phyloP scores from a whole-genome alignment of 2,329 filamentous ascomycete genomes.

The Beauveria sp. region DNA sequence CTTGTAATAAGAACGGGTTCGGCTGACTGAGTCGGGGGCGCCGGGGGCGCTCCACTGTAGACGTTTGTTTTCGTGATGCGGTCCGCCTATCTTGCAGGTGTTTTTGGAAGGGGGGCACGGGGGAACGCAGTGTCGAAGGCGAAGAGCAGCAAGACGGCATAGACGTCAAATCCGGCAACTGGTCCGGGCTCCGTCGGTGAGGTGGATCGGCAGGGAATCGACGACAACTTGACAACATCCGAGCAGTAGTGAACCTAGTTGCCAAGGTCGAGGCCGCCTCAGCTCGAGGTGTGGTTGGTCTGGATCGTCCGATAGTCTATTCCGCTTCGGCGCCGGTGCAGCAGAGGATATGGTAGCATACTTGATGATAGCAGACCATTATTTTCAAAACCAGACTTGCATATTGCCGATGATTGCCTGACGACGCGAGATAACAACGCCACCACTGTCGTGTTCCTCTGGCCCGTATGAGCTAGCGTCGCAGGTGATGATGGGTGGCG shows the following conservation, averaged over 20 bases:
- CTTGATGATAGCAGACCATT: background rate
- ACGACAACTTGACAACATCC: background rate
- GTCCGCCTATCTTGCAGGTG: constrained; percentile 48
- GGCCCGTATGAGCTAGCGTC: background rate
- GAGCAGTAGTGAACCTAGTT: background rate
- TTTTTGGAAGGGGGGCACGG: constrained; percentile 44
- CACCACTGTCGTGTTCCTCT: background rate
- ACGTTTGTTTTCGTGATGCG: constrained; percentile 49
- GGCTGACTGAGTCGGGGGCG: constrained; percentile 7
- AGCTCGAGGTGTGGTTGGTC: background rate
- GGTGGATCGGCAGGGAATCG: background rate
- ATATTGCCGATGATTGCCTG: constrained; percentile 5
- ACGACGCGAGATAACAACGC: background rate
- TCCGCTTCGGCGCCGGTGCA: background rate
- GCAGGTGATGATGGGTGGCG: background rate
- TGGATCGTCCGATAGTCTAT: constrained; percentile 1
- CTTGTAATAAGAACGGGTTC: background rate
- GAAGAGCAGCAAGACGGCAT: constrained; percentile 21
- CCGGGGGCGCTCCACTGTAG: constrained; percentile 22
- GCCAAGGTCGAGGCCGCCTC: background rate
- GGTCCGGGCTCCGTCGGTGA: background rate
- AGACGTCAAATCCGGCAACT: constrained; percentile 11
- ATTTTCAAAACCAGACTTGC: background rate
- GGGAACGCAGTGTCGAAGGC: constrained; percentile 5
- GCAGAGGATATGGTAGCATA: background rate